These are phyloP conservation scores for Monosporozyma yasuniensis DNA, from an alignment of 805 yeast genomes.

Conservation along the genomic window DNA sequence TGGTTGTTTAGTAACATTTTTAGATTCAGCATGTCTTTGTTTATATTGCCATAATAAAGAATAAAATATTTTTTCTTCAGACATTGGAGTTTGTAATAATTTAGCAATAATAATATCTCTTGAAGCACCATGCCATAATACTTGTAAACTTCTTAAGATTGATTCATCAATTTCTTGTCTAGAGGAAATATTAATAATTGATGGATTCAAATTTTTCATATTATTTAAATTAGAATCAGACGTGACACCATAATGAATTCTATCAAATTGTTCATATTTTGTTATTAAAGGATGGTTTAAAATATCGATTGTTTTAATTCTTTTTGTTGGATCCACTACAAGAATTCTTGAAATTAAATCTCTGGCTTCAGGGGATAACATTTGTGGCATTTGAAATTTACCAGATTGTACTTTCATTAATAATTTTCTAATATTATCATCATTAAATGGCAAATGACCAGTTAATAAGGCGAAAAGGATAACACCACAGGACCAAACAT, in stretches of 20 bases:
- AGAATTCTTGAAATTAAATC: slow-evolving; percentile 59
- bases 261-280: slow-evolving; percentile 42
- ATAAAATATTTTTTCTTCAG: slow-evolving; percentile 75
- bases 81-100: slow-evolving; percentile 46
- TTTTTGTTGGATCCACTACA: slow-evolving; percentile 57
- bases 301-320: slow-evolving; percentile 62
- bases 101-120: slow-evolving; percentile 46
- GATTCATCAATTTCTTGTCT: slow-evolving; percentile 57
- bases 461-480: slow-evolving; percentile 69
- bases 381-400: slow-evolving; percentile 59
- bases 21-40: slow-evolving; percentile 45
- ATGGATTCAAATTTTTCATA: slow-evolving; percentile 12
- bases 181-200: slow-evolving; percentile 16
- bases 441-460: slow-evolving; percentile 78
- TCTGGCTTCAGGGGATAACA: slow-evolving; percentile 54
- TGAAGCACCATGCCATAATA: slow-evolving; percentile 72
- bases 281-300: slow-evolving; percentile 67
- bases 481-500: slow-evolving; percentile 85
- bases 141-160: slow-evolving; percentile 64
- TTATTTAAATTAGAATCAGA: slow-evolving; percentile 24
- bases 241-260: slow-evolving; percentile 13
- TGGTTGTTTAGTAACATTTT: neutral
- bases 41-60: slow-evolving; percentile 66
- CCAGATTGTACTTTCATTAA: slow-evolving; percentile 72
- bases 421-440: slow-evolving; percentile 64